Percentiles rank a stretch among this genome's conserved stretches.
Conservation (phyloP, 208 protist species). For the Leishmania aethiopica region DNA sequence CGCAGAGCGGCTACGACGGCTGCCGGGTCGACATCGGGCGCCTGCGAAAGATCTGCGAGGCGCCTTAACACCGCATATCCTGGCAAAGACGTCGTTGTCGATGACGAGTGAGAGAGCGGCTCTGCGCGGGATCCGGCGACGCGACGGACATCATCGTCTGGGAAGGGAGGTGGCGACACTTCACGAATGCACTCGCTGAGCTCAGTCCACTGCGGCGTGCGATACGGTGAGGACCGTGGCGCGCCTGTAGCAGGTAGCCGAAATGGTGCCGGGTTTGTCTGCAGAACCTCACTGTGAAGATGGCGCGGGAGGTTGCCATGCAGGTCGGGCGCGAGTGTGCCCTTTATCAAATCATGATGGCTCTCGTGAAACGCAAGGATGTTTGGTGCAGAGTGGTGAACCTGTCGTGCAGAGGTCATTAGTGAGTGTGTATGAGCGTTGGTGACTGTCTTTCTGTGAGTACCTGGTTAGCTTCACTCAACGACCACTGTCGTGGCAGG, state of each 20-base stretch:
- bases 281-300: neutral
- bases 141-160: neutral
- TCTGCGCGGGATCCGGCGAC: neutral
- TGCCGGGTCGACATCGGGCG: slow-evolving; percentile 1
- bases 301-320: slow-evolving; percentile 20
- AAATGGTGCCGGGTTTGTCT: neutral
- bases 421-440: neutral
- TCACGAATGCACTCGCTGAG: slow-evolving; percentile 29
- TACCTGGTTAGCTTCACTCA: neutral
- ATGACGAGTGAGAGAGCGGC: neutral
- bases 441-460: neutral
- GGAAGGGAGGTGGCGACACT: neutral
- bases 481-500: neutral
- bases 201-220: slow-evolving; percentile 30
- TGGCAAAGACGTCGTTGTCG: neutral
- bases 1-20: slow-evolving; percentile 21
- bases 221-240: slow-evolving; percentile 2
- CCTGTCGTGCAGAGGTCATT: neutral
- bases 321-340: slow-evolving; percentile 28
- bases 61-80: slow-evolving; percentile 10
- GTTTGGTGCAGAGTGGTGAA: slow-evolving; percentile 8
- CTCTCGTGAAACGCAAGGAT: slow-evolving; percentile 49
- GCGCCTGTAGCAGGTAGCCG: neutral
- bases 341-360: slow-evolving; percentile 46
- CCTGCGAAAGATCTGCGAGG: slow-evolving; percentile 26